Percentiles rank a stretch among this genome's conserved stretches.
These are phyloP conservation scores for Blumeria hordei DNA, from an alignment of 2,329 filamentous ascomycete genomes.

Conservation along the genomic window DNA sequence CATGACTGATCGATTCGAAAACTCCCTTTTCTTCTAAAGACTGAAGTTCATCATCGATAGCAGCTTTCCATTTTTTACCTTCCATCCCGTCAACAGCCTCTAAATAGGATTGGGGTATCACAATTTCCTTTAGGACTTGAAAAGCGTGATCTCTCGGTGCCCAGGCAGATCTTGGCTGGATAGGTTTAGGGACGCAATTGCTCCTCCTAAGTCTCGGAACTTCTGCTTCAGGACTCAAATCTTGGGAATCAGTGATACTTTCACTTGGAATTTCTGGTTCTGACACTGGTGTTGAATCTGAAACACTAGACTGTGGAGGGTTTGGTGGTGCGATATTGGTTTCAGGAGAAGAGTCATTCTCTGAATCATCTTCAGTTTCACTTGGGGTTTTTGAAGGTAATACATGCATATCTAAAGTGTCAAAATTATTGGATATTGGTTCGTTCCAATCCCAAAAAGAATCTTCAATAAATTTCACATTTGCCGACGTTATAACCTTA, in stretches of 20 bases:
- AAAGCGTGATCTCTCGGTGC: not conserved
- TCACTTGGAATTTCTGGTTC: not conserved
- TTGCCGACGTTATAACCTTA: not conserved
- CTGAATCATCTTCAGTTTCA: not conserved
- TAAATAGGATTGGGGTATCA: not conserved
- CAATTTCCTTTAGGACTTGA: not conserved
- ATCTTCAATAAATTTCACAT: not conserved
- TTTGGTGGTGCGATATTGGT: not conserved
- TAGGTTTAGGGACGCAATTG: not conserved
- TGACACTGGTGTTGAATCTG: no score
- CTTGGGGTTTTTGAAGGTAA: not conserved
- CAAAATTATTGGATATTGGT: not conserved
- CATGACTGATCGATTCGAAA: not conserved
- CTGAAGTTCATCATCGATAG: not conserved
- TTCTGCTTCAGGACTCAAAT: not conserved
- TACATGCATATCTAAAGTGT: not conserved
- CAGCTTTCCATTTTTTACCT: not conserved
- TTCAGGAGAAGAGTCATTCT: not conserved
- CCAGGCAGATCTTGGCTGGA: not conserved
- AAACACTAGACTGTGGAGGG: not conserved
- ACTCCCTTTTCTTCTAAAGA: not conserved
- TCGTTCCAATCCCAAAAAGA: not conserved
- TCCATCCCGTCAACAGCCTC: not conserved
- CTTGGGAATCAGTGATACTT: not conserved
- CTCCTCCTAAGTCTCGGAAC: not conserved